These are phyloP conservation scores for Penicillium sp. DNA, from an alignment of 2,329 filamentous ascomycete species.

Conservation along the genomic window DNA sequence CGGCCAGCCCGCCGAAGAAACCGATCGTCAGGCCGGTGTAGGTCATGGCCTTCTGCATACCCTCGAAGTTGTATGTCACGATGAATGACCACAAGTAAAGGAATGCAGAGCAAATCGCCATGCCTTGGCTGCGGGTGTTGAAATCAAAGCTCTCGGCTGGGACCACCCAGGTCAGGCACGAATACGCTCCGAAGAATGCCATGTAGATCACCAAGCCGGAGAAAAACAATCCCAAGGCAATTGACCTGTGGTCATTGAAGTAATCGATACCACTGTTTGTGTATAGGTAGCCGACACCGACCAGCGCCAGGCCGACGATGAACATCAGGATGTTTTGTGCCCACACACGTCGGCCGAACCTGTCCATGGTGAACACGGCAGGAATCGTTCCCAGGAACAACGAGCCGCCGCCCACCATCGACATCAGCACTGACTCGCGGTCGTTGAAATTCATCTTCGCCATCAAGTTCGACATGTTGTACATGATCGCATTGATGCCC, in stretches of 20 bases:
- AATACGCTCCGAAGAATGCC: neutral
- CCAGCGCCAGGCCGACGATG: neutral
- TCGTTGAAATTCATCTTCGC: conserved; percentile 5
- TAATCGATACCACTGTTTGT: neutral
- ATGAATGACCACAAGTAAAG: conserved; percentile 67
- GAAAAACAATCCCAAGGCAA: neutral
- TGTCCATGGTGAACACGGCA: neutral
- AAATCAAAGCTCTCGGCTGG: conserved; percentile 10
- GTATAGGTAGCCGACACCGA: neutral
- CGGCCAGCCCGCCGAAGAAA: conserved; percentile 68
- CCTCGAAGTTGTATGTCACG: conserved; percentile 68
- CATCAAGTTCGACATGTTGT: conserved; percentile 9
- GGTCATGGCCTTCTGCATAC: conserved; percentile 64
- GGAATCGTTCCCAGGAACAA: neutral
- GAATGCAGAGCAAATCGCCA: conserved; percentile 64
- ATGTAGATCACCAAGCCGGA: neutral
- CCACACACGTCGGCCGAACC: neutral
- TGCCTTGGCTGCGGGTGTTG: conserved; percentile 59
- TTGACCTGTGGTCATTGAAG: neutral
- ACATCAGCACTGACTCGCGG: conserved; percentile 39
- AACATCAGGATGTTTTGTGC: neutral
- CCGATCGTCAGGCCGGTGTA: conserved; percentile 62
- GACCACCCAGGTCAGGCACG: conserved; percentile 31
- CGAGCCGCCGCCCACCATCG: neutral
- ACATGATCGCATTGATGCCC: conserved; percentile 1